Evolutionary conservation across 2,329 filamentous ascomycete species (phyloP), one percentile per base, ranked within the genome.

Genomic region (Ceratocystis huliohia): DNA sequence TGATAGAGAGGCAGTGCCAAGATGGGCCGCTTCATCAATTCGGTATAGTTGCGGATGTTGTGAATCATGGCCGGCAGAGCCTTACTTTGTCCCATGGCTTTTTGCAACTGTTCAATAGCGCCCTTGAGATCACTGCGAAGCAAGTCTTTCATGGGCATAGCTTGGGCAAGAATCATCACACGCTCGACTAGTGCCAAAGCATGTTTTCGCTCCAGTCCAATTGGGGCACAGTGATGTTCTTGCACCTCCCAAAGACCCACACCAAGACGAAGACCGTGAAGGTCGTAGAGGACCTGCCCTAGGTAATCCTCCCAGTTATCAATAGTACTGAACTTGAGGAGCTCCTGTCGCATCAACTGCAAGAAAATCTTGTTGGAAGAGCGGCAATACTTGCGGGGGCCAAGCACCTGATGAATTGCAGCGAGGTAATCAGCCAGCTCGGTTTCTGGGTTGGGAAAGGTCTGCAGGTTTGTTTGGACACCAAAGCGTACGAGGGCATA

Each of bases 61-160:
- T 94, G 88, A n/a, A 87, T 82, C 75, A 96, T 87, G 69, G 91
- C 86, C 4, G 89, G 84, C 1, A 87, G 88, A 13, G 87, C 84
- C 74, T 92, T 96, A 33, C 88, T 84, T 65, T 84, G 83, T 1
- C 90, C 91, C 65, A 97, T 87, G 4, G 89, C 87, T 70, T 90
- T 86, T 73, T 97, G 92, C 76, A 99, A 90, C 70, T 92, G 91
- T 68, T 99, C 94, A 67, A 99, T 94, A 0, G 91, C 91, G 17
- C 82, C 84, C 74, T 93, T 95, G 65, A 99, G 79, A 66, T 97
- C 91, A 17, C 91, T 94, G 74, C 96, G 97, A 17, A 91, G 84
- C 20, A 97, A 78, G 70, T 97, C 94, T 72, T 93, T 96, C 78
- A 96, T 88, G 25, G 89, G 87, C 79, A 96, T 87, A 69, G 88